Conservation (phyloP, 208 protist species). For the Eutreptiella sp. region DNA sequence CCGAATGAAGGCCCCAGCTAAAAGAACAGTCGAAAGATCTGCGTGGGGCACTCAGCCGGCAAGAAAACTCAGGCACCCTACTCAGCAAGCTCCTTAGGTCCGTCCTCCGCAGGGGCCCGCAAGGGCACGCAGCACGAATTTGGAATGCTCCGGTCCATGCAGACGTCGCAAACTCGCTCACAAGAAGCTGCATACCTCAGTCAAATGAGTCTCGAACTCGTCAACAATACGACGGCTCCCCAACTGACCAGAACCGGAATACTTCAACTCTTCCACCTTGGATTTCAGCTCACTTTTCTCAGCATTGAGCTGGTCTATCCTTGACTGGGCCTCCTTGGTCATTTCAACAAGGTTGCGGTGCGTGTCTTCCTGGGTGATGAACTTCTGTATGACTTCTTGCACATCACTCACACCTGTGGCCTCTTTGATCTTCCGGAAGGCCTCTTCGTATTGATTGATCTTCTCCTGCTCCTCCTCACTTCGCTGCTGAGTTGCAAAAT, state of each 20-base stretch:
- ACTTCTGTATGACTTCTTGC: slow-evolving; percentile 64
- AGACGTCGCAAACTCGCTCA: too few relatives aligned
- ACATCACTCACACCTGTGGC: slow-evolving; percentile 62
- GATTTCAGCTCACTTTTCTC: slow-evolving; percentile 50
- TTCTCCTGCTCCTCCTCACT: slow-evolving; percentile 58
- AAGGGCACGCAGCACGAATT: too few relatives aligned
- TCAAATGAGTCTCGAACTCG: slow-evolving; percentile 56
- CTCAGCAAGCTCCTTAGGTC: too few relatives aligned
- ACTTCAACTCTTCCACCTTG: slow-evolving; percentile 55
- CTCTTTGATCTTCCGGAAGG: slow-evolving; percentile 77
- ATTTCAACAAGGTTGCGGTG: slow-evolving; percentile 40
- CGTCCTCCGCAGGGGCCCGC: too few relatives aligned
- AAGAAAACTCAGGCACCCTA: too few relatives aligned
- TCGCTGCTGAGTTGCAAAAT: slow-evolving; percentile 12
- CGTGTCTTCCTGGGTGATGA: slow-evolving; percentile 49
- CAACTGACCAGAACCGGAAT: slow-evolving; percentile 46
- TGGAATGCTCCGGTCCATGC: too few relatives aligned
- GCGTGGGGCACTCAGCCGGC: too few relatives aligned
- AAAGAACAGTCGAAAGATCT: too few relatives aligned
- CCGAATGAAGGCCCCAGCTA: too few relatives aligned
- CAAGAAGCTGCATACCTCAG: too few relatives aligned
- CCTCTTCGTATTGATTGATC: slow-evolving; percentile 63
- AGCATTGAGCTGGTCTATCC: slow-evolving; percentile 41
- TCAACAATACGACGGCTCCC: slow-evolving; percentile 43
- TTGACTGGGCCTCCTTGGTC: slow-evolving; percentile 41